Evolutionary conservation across 148 eudicot species (phyloP).

Genomic region (Silene conica): DNA sequence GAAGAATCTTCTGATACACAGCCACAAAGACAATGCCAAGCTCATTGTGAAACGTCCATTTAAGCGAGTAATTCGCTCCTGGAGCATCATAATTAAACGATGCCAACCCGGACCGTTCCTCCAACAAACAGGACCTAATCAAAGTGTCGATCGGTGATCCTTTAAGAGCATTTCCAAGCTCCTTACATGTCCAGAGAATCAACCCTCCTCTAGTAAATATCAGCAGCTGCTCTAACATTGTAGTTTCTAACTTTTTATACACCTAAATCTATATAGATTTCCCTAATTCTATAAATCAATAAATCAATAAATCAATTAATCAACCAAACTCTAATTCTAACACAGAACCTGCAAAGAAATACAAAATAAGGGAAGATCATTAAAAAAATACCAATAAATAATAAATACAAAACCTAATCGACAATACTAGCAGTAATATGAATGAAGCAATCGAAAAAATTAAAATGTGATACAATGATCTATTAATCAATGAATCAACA

Average conservation of each 20-base stretch:
- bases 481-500: too few species aligned
- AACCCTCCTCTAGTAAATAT: slow-evolving; percentile 98
- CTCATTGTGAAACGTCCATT: slow-evolving; percentile 96
- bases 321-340: slow-evolving; percentile 12
- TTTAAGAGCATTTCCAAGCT: slow-evolving; percentile 79
- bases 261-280: neutral
- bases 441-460: too few species aligned
- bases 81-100: slow-evolving; percentile 78
- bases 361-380: neutral
- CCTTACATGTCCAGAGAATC: slow-evolving; percentile 94
- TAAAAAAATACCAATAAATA: too few species aligned
- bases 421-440: too few species aligned
- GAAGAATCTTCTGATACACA: slow-evolving; percentile 80
- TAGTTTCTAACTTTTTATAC: slow-evolving; percentile 2
- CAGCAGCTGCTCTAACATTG: slow-evolving; percentile 87
- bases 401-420: too few species aligned
- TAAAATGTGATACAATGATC: too few species aligned
- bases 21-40: slow-evolving; percentile 95
- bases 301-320: neutral
- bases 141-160: slow-evolving; percentile 92
- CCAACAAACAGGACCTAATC: slow-evolving; percentile 90
- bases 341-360: neutral
- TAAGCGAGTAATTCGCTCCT: slow-evolving; percentile 83
- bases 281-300: neutral
- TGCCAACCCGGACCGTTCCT: slow-evolving; percentile 85